Evolutionary conservation across 2,329 filamentous ascomycete genomes (phyloP).

Genomic region (Ophiognomonia clavigignenti-juglandacearum): DNA sequence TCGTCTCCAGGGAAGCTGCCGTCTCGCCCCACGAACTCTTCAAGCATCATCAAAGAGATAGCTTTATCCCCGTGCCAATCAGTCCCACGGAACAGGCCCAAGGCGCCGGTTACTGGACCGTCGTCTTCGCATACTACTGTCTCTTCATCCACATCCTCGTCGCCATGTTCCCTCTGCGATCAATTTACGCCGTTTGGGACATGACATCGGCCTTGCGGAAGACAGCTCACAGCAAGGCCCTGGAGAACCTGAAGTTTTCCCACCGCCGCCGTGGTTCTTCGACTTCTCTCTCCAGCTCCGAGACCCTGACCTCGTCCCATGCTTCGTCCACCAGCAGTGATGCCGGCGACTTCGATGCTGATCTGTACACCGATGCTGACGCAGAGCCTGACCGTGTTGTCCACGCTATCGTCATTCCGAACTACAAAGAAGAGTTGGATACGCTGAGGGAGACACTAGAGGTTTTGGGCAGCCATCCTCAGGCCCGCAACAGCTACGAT

Average conservation of each 20-base stretch:
- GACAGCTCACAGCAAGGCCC: slow-evolving; percentile 37
- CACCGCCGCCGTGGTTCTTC: slow-evolving; percentile 47
- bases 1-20: slow-evolving; percentile 46
- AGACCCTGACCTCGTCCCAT: slow-evolving; percentile 46
- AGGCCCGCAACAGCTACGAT: slow-evolving; percentile 61
- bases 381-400: slow-evolving; percentile 43
- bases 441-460: slow-evolving; percentile 64
- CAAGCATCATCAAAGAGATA: slow-evolving; percentile 36
- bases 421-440: slow-evolving; percentile 69
- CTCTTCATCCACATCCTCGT: slow-evolving; percentile 61
- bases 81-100: slow-evolving; percentile 26
- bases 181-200: slow-evolving; percentile 56
- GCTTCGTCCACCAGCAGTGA: slow-evolving; percentile 46
- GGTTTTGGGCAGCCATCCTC: slow-evolving; percentile 62
- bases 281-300: slow-evolving; percentile 51
- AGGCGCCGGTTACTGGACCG: slow-evolving; percentile 46
- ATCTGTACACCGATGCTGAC: slow-evolving; percentile 40
- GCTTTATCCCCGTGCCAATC: slow-evolving; percentile 29
- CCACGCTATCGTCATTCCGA: slow-evolving; percentile 66
- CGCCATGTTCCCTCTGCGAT: slow-evolving; percentile 57
- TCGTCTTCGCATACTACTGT: slow-evolving; percentile 59
- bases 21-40: slow-evolving; percentile 36
- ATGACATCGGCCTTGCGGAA: slow-evolving; percentile 48
- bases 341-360: slow-evolving; percentile 44
- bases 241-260: slow-evolving; percentile 42